Evolutionary conservation across 23 red algal species (phyloP), one percentile per base, ranked within the genome.

Genomic region (Chondrus crispus): DNA sequence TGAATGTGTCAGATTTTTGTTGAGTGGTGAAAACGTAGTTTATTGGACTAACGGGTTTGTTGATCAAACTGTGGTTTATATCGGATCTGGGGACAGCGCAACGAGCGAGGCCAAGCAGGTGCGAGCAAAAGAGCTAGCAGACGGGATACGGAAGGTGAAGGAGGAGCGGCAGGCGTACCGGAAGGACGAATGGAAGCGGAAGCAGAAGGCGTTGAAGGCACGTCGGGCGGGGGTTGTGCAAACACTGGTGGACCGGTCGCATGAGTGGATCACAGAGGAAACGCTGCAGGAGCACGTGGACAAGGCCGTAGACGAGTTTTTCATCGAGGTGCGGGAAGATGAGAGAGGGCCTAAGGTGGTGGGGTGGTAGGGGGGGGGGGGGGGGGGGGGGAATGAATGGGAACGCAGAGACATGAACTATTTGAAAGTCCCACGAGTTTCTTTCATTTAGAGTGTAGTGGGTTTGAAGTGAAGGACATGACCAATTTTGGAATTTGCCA

Each of bases 221-320:
- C 35, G 42, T 11, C 41, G 84, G 45, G 66, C 71, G 24, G 22
- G n/a, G 45, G 84, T 72, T 44, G 43, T 87, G 19, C 39, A 70
- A 14, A 4, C 55, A 30, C 66, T 87, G 39, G 66, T 87, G 41
- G 64, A 74, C 8, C 44, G 53, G 62, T 62, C 62, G 16, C 37
- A 40, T 5, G 55, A 71, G 20, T 87, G 84, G 84, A 54, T 87
- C 14, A 87, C 84, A 2, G 84, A 87, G 39, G 66, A 87, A 33
- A 87, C 12, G 4, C 14, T 87, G 66, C 44, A 87, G 47, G 74
- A 87, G 37, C 62, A 87, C 62, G 84, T 87, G 20, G 84, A 87
- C 7, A 45, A 54, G n/a, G 84, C 66, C 10, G 84, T 87, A 22
- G 84, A 87, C 46, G 84, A 87, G 38, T 87, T 87, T 48, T 87